These are phyloP conservation scores for Cornus florida DNA, from an alignment of 148 eudicot species.

Conservation along the genomic window DNA sequence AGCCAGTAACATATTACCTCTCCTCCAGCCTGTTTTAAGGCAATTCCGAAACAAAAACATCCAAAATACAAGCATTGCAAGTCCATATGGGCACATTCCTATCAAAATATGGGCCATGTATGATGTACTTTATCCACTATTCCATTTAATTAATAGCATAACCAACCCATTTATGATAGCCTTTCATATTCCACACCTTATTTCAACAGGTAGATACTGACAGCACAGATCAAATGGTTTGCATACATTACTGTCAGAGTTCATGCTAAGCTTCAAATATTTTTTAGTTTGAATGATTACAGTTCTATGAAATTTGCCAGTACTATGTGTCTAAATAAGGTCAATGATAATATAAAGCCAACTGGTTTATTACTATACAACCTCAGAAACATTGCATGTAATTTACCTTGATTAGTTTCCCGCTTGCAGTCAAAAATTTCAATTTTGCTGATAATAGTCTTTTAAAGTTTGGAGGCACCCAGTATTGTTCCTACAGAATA, in stretches of 20 bases:
- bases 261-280: not conserved
- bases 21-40: not conserved
- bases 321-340: not conserved
- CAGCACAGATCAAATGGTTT: not conserved
- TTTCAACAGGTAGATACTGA: not conserved
- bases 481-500: conserved; percentile 81
- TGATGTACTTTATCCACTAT: not conserved
- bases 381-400: not conserved
- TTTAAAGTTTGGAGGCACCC: conserved; percentile 97
- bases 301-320: too few relatives aligned
- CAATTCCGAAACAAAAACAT: not conserved
- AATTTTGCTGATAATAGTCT: conserved; percentile 76
- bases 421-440: conserved; percentile 77
- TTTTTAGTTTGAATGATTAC: not conserved
- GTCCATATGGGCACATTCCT: not conserved
- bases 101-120: not conserved
- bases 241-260: not conserved
- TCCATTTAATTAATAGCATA: not conserved
- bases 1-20: not conserved
- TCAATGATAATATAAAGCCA: not conserved
- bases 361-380: not conserved
- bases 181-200: not conserved
- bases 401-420: conserved; percentile 80
- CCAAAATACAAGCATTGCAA: not conserved
- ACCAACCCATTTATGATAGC: not conserved